Evolutionary conservation across 2,329 filamentous ascomycete species (phyloP), one percentile per base, ranked within the genome.

Genomic region (Alternaria atra): DNA sequence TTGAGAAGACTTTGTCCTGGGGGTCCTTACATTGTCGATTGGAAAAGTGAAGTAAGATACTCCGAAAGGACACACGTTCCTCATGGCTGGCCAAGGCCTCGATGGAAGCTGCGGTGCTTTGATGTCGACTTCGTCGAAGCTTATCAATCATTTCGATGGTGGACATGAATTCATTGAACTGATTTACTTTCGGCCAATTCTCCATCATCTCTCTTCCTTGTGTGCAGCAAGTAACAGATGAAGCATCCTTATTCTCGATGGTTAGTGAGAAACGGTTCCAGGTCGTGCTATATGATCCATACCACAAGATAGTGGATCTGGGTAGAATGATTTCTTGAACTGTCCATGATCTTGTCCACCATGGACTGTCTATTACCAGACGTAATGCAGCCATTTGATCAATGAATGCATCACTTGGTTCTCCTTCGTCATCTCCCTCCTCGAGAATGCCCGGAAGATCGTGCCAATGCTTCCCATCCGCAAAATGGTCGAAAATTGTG

Each of bases 321-420:
- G 52, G 52, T 23, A 54, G 27, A 4, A 54, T 44, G 12, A 44
- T 39, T 15, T 54, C 52, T 54, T 54, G 52, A 10, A 54, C 39
- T 6, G 52, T 54, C 52, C 52, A 54, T 12, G 42, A n/a, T 30
- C 52, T n/a, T 10, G 39, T 34, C 52, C 52, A 54, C 52, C 52
- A 54, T 17, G 27, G 13, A 23, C 20, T 54, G 13, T 43, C n/a
- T 6, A 12, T 23, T 6, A 54, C 12, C 1, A 30, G 30, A 17
- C 23, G 25, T 25, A 44, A 54, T 7, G n/a, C 52, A 17, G 17
- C 12, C 29, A 39, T 25, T 3, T 43, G 9, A 2, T 34, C 29
- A 32, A 12, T 15, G 39, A 54, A 54, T 2, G n/a, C 43, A 17
- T 46, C 27, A 30, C n/a, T 46, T 10, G 43, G n/a, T 17, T n/a